These are phyloP conservation scores for Rhizophora mangle DNA, from an alignment of 345 rosid genomes.

Conservation along the genomic window DNA sequence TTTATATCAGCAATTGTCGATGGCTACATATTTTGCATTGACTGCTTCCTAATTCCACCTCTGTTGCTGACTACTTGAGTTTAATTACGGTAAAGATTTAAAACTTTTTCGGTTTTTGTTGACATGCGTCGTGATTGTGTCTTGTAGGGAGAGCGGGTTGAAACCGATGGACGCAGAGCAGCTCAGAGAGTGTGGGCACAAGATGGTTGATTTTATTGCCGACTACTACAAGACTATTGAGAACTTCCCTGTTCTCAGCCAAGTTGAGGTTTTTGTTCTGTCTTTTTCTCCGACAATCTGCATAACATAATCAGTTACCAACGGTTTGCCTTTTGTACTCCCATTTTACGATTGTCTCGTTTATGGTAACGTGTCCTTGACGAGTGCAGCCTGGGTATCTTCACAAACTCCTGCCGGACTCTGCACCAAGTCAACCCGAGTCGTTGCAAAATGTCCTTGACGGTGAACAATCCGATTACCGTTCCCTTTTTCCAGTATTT, in stretches of 20 bases:
- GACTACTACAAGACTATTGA: conserved; percentile 84
- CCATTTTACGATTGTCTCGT: not conserved
- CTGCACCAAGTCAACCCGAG: conserved; percentile 80
- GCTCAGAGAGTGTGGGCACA: conserved; percentile 50
- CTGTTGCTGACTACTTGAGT: no score
- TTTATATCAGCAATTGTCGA: no score
- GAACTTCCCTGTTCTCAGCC: conserved; percentile 80
- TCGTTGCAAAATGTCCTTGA: conserved; percentile 68
- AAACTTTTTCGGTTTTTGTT: no score
- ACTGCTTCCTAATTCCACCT: no score
- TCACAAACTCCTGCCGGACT: conserved; percentile 59
- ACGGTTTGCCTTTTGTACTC: not conserved
- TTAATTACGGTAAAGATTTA: no score
- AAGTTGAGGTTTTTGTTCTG: conserved; percentile 40
- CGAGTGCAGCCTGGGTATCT: conserved; percentile 84
- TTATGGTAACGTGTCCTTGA: not conserved
- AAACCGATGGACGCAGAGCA: conserved; percentile 36
- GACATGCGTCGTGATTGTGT: no score
- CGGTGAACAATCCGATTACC: conserved; percentile 37
- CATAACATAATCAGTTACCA: not conserved
- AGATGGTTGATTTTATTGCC: conserved; percentile 92
- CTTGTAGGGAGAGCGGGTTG: conserved; percentile 23
- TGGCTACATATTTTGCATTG: no score
- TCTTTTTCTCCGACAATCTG: not conserved
- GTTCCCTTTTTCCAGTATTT: no score